Base-by-base conservation (phyloP, 352 stramenopile species). In the Blastocystis sp. region DNA sequence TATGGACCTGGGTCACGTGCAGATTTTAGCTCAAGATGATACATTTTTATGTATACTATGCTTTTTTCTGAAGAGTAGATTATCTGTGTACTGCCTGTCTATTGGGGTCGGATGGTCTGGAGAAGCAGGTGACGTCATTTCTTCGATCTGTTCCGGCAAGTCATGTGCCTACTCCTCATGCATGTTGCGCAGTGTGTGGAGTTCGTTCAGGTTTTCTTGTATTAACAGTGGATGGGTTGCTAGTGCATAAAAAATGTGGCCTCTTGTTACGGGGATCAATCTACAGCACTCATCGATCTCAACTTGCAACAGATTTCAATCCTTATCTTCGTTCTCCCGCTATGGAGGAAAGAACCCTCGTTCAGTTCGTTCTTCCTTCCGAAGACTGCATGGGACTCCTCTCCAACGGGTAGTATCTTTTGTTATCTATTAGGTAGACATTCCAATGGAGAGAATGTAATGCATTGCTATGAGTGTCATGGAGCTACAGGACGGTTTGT, bases 341-440 rank as follows among this genome's bases (percentile, higher is more conserved):
- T n/a, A n/a, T n/a, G 11, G 63, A 30, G 24, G 20, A 55, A 65
- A 50, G 73, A 20, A 68, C 73, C 20, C 55, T 85, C 18, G 30
- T 85, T 20, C 47, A 85, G 73, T 85, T 85, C 50, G 73, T 85
- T 24, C 56, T 85, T 6, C 73, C 73, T n/a, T 8, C 47, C 0
- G 13, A 5, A 11, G 47, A 85, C 6, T 85, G 73, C 56, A 66
- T 65, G 73, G 73, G 73, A 2, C 6, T 85, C 2, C 11, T 47
- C 26, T 39, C 30, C 34, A 47, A 53, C 16, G 56, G 11, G 8
- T 41, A 13, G 20, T 24, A 64, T 18, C 30, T 34, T 34, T 34
- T 34, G 30, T 34, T 34, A 34, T 34, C 30, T 34, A 34, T 34
- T 34, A 34, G 30, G 30, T 34, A 34, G 30, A 34, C 30, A 34